A percentile compares a stretch with the other conserved stretches of the same genome.
Conservation (phyloP, 2,329 filamentous ascomycete species). For the Colletotrichum sp. region DNA sequence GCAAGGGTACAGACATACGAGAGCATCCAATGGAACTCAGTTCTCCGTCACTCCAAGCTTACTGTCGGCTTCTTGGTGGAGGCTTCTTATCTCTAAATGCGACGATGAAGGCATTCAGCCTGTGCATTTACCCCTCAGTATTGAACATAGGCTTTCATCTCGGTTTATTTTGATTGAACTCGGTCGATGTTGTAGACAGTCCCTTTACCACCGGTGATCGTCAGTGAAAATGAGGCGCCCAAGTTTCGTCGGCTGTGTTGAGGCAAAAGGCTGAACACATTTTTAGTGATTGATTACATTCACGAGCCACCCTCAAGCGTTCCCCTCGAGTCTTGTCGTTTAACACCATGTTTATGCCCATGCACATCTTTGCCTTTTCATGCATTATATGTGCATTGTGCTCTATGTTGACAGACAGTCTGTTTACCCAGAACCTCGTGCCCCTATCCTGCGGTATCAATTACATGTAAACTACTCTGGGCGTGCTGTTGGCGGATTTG, state of each 20-base stretch:
- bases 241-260: too few relatives aligned
- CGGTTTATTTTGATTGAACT: not conserved
- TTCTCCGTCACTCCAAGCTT: slow-evolving; percentile 32
- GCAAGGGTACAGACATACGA: slow-evolving; percentile 24
- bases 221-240: not conserved
- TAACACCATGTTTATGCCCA: not conserved
- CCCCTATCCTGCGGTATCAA: not conserved
- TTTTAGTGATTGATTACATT: too few relatives aligned
- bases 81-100: slow-evolving; percentile 20
- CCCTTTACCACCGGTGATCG: not conserved
- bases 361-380: not conserved
- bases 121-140: not conserved
- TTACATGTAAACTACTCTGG: not conserved
- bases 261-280: too few relatives aligned
- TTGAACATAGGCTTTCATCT: not conserved
- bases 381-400: not conserved
- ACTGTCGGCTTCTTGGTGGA: slow-evolving; percentile 39
- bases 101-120: not conserved
- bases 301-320: not conserved
- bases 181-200: not conserved
- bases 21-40: slow-evolving; percentile 25
- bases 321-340: not conserved
- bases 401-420: not conserved
- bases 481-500: not conserved
- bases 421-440: not conserved